Conservation (phyloP, 768 basidiomycete genomes). For the Inosperma sp. region DNA sequence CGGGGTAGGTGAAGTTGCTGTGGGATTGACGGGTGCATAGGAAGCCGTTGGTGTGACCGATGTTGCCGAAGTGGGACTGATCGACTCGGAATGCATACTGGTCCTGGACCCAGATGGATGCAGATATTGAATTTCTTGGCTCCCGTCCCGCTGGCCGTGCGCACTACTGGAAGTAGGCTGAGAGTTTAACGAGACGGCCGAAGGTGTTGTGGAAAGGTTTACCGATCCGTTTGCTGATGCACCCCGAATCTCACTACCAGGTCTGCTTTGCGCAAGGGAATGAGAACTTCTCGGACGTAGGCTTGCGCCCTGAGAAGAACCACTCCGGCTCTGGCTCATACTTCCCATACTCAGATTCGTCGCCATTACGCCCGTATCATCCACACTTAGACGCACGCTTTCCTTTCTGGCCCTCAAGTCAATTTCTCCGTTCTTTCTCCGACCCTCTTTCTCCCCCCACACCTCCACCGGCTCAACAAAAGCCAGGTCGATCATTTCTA, state of each 20-base stretch:
- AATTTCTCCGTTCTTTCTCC: slow-evolving; percentile 4
- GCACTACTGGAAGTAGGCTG: slow-evolving; percentile 10
- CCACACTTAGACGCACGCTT: slow-evolving; percentile 30
- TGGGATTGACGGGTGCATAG: too few species aligned
- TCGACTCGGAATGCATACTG: slow-evolving; percentile 1
- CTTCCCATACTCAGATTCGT: slow-evolving; percentile 10
- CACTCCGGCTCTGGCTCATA: slow-evolving; percentile 2
- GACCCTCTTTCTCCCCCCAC: slow-evolving; percentile 40
- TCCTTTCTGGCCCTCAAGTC: slow-evolving; percentile 24
- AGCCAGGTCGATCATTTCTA: slow-evolving; percentile 75
- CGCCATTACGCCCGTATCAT: slow-evolving; percentile 26
- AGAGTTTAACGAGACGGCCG: slow-evolving; percentile 26
- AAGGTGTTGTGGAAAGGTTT: slow-evolving; percentile 26
- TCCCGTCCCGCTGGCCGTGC: neutral
- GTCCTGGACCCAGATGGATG: slow-evolving; percentile 5
- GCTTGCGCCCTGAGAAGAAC: slow-evolving; percentile 13
- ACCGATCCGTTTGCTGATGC: slow-evolving; percentile 18
- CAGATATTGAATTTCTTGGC: neutral
- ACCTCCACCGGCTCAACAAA: slow-evolving; percentile 80
- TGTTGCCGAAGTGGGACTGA: neutral
- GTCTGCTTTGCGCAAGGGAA: neutral
- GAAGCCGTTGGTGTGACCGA: slow-evolving; percentile 23
- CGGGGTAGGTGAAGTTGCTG: slow-evolving; percentile 27
- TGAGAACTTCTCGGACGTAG: slow-evolving; percentile 14
- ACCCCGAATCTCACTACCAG: neutral